Conservation (phyloP, 257 asterid genomes). For the Verbena officinalis region DNA sequence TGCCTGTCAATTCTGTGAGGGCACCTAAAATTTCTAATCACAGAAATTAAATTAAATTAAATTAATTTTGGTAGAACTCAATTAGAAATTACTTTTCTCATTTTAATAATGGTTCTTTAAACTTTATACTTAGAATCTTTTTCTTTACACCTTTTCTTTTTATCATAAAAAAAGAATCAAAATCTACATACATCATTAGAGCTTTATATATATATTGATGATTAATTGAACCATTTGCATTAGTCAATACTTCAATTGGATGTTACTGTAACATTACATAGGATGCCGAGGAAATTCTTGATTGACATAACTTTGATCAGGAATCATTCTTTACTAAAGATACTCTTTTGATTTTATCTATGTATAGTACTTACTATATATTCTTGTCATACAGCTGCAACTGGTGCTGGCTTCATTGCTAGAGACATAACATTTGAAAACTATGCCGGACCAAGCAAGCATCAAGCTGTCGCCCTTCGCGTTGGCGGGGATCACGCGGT, state of each 20-base stretch:
- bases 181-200: neutral
- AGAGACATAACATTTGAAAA: conserved; percentile 56
- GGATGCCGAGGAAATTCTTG: conserved; percentile 21
- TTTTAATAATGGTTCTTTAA: too few species aligned
- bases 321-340: conserved; percentile 9
- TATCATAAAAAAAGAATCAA: too few species aligned
- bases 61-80: too few species aligned
- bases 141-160: too few species aligned
- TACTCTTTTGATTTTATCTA: neutral
- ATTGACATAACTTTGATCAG: neutral
- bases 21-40: too few species aligned
- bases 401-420: conserved; percentile 59
- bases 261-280: conserved; percentile 27
- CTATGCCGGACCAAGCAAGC: conserved; percentile 54
- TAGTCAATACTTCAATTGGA: neutral
- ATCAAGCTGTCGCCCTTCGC: conserved; percentile 64
- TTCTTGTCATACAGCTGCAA: conserved; percentile 43
- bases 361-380: too few species aligned
- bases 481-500: conserved; percentile 55
- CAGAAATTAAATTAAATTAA: too few species aligned
- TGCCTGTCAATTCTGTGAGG: conserved; percentile 16
- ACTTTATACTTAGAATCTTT: too few species aligned
- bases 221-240: conserved; percentile 3
- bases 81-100: too few species aligned
- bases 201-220: neutral